A percentile compares a stretch with the other conserved stretches of the same genome.
phyloP scores from a whole-genome alignment of 148 eudicot species.

The Oxyria digyna region DNA sequence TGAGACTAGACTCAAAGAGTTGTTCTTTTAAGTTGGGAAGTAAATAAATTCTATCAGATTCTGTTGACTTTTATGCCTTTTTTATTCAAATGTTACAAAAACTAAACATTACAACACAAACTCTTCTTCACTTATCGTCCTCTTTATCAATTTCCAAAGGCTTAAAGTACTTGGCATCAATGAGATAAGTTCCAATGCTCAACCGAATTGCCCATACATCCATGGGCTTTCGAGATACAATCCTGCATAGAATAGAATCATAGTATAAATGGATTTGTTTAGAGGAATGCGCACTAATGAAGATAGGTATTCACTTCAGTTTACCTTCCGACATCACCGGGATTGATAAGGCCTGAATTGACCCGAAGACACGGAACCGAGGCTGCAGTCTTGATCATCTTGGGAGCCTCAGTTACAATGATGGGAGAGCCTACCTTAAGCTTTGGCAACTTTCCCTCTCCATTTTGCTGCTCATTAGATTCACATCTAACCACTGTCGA shows the following conservation, averaged over 20 bases:
- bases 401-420: constrained; percentile 62
- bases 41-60: constrained; percentile 3
- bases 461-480: constrained; percentile 4
- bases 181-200: constrained; percentile 75
- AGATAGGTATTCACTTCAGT: background rate
- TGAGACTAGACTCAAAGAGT: background rate
- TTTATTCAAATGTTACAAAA: background rate
- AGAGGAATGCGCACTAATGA: background rate
- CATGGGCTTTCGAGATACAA: constrained; percentile 77
- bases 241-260: constrained; percentile 29
- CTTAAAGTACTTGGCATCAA: constrained; percentile 78
- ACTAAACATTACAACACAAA: background rate
- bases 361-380: constrained; percentile 76
- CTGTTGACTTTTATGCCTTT: background rate
- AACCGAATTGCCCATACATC: constrained; percentile 92
- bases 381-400: constrained; percentile 74
- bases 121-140: background rate
- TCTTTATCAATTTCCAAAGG: constrained; percentile 31
- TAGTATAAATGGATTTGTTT: background rate
- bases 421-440: constrained; percentile 71
- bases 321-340: constrained; percentile 93
- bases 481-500: constrained; percentile 4
- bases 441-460: constrained; percentile 1
- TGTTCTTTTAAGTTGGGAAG: background rate
- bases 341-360: constrained; percentile 60